Evolutionary conservation across 2,329 filamentous ascomycete genomes (phyloP), one percentile per base, ranked within the genome.

Genomic region (Clonostachys byssicola): DNA sequence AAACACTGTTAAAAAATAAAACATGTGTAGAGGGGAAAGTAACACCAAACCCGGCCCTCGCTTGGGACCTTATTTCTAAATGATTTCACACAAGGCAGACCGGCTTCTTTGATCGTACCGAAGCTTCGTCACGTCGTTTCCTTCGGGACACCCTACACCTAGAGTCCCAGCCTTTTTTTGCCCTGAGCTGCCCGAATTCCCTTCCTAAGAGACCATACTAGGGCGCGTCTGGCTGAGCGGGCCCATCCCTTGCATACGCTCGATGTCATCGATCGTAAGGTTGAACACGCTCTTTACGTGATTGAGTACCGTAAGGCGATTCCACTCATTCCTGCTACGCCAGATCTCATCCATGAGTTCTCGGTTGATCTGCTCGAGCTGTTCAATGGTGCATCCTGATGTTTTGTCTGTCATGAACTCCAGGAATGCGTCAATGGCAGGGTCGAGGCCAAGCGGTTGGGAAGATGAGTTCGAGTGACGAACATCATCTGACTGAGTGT

Each of bases 331-430:
- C 44, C 91, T 80, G 50, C 79, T 80, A 51, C 77, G 77, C 94
- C 94, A 99, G 41, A 97, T 80, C 52, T 85, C 83, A 51, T 92
- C 88, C 92, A 97, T 97, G 52, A 97, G 73, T 54, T 86, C 83
- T 8, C 91, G 86, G 63, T 92, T 92, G 62, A 96, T 85, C 66
- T 97, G 92, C 72, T 97, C 92, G 17, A 99, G 73, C 65, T 99
- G 92, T 68, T 99, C 94, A 45, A 99, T 88, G 0, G 86, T 88
- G 63, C 88, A 89, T 1, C 89, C 89, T 17, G 81, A 85, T 3
- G 88, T 92, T 41, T 77, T 74, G 30, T 78, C 68, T 0, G 85
- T 83, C 34, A 96, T 71, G 36, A 81, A 73, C 1, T 74, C 63
- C 48, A 90, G 75, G 47, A 95, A 77, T 7, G 71, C 62, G 3